Evolutionary conservation across 371 early-diverging fungal species (phyloP).

Genomic region (Actinomortierella wolfii): DNA sequence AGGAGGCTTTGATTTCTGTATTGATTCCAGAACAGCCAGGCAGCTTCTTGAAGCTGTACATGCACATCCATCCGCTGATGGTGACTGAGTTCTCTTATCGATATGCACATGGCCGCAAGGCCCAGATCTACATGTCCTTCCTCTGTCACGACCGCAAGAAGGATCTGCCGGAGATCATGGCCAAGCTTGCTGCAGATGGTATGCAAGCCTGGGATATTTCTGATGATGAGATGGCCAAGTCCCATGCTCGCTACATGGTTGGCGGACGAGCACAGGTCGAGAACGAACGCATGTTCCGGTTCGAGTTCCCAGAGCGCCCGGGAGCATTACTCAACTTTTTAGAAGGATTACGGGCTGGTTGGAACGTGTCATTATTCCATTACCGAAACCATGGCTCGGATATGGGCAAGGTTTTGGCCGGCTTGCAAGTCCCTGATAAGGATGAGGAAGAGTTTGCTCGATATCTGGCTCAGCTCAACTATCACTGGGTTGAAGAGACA

Average conservation of each 20-base stretch:
- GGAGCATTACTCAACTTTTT: conserved; percentile 90
- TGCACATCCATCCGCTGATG: conserved; percentile 77
- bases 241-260: conserved; percentile 90
- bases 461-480: conserved; percentile 77
- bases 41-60: conserved; percentile 81
- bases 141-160: conserved; percentile 57
- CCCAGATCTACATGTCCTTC: conserved; percentile 90
- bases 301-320: conserved; percentile 96
- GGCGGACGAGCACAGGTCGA: conserved; percentile 80
- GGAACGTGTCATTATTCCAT: conserved; percentile 96
- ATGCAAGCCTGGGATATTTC: conserved; percentile 82
- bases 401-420: conserved; percentile 90
- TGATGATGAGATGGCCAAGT: conserved; percentile 93
- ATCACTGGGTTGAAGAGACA: conserved; percentile 89
- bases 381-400: conserved; percentile 97
- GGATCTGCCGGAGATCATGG: conserved; percentile 75
- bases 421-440: conserved; percentile 86
- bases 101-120: conserved; percentile 74
- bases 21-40: conserved; percentile 93
- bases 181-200: conserved; percentile 56
- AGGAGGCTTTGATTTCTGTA: conserved; percentile 88
- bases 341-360: conserved; percentile 67
- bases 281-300: conserved; percentile 90
- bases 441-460: conserved; percentile 62
- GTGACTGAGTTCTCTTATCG: conserved; percentile 96